These are phyloP conservation scores for Fusarium virguliforme DNA, from an alignment of 2,329 filamentous ascomycete species.

Conservation along the genomic window DNA sequence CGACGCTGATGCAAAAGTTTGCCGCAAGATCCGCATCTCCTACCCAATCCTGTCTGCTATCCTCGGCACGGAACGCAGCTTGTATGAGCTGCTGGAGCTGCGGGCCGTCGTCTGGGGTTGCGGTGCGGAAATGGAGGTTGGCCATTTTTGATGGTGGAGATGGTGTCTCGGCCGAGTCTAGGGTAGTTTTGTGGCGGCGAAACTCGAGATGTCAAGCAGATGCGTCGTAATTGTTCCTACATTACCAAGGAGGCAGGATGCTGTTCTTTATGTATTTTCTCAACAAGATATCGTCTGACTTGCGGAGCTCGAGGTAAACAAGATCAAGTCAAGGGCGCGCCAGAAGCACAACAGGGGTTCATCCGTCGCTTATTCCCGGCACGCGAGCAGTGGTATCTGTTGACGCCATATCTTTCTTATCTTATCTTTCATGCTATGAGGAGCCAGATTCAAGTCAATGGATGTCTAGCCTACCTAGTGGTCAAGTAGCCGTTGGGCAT, in stretches of 20 bases:
- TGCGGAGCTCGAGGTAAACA: neutral
- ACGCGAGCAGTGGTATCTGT: neutral
- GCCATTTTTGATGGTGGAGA: slow-evolving; percentile 5
- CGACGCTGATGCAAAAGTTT: slow-evolving; percentile 78
- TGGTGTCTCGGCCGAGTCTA: neutral
- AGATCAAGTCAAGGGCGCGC: neutral
- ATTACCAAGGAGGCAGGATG: too few species aligned
- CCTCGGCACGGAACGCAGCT: slow-evolving; percentile 59
- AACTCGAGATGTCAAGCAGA: neutral
- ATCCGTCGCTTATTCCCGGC: neutral
- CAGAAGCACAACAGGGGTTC: neutral
- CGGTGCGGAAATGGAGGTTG: slow-evolving; percentile 57
- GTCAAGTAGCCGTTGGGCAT: too few species aligned
- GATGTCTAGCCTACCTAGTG: neutral
- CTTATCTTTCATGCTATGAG: neutral
- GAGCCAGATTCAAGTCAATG: neutral
- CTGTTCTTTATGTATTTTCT: neutral
- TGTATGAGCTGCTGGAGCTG: slow-evolving; percentile 58
- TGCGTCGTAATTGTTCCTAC: neutral
- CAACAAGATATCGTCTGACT: neutral
- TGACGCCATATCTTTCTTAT: neutral
- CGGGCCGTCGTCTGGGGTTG: slow-evolving; percentile 56
- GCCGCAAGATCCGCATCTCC: slow-evolving; percentile 71
- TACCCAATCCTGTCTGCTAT: slow-evolving; percentile 54
- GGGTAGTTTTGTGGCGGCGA: neutral